These are phyloP conservation scores for Henckelia pumila DNA, from an alignment of 257 asterid genomes.

Conservation along the genomic window DNA sequence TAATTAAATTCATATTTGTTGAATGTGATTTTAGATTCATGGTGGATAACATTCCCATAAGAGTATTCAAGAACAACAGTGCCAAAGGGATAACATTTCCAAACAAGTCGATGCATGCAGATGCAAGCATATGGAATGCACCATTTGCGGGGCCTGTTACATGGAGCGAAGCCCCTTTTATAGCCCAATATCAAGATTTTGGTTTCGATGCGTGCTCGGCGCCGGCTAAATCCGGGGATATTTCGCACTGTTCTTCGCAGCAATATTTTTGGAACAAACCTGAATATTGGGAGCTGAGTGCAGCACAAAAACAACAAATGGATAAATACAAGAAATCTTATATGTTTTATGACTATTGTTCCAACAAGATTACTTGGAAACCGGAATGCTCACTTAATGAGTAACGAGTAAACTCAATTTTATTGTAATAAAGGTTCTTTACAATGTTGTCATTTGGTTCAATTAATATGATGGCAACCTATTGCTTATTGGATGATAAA, in stretches of 20 bases:
- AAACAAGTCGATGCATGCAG: slow-evolving; percentile 27
- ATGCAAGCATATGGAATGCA: slow-evolving; percentile 30
- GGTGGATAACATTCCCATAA: slow-evolving; percentile 32
- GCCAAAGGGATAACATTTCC: slow-evolving; percentile 22
- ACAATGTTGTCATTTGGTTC: too few relatives aligned
- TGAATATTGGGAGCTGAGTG: slow-evolving; percentile 13
- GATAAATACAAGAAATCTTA: background rate
- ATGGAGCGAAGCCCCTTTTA: slow-evolving; percentile 33
- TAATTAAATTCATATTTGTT: too few relatives aligned
- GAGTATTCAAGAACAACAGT: slow-evolving; percentile 36
- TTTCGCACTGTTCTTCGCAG: background rate
- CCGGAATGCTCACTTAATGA: slow-evolving; percentile 29
- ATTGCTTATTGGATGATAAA: too few relatives aligned
- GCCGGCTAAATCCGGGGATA: background rate
- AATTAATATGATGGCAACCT: too few relatives aligned
- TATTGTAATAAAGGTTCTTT: too few relatives aligned
- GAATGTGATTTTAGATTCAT: slow-evolving; percentile 19
- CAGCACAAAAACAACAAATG: slow-evolving; percentile 9
- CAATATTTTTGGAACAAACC: slow-evolving; percentile 26
- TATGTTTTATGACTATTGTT: slow-evolving; percentile 30
- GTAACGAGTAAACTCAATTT: too few relatives aligned
- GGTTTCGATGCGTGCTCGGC: slow-evolving; percentile 24
- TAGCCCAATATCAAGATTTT: slow-evolving; percentile 26
- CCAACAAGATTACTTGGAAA: background rate
- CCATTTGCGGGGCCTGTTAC: slow-evolving; percentile 28